Evolutionary conservation across 352 stramenopile species (phyloP).

Genomic region (Phytopythium cucurbitacearum): DNA sequence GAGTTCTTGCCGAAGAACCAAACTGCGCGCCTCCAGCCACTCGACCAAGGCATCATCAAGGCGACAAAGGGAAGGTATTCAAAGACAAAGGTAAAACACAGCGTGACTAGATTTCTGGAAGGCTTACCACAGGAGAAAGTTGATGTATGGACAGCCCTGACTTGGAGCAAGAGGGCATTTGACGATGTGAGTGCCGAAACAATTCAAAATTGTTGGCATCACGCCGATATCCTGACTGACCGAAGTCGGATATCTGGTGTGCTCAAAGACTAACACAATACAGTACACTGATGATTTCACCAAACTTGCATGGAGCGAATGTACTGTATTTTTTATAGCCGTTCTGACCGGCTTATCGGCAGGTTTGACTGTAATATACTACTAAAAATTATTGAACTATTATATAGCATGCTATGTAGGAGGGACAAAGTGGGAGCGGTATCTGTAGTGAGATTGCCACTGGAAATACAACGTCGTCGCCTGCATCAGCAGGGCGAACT

Average conservation of each 20-base stretch:
- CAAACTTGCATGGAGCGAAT: not conserved
- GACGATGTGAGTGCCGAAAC: not conserved
- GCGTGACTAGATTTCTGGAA: not conserved
- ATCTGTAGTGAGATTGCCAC: too few relatives aligned
- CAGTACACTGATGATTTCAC: not conserved
- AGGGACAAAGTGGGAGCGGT: too few relatives aligned
- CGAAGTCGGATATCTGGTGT: not conserved
- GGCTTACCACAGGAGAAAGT: not conserved
- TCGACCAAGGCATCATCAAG: slow-evolving; percentile 1
- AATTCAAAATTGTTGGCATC: not conserved
- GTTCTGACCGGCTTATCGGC: slow-evolving; percentile 1
- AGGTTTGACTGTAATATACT: slow-evolving; percentile 4
- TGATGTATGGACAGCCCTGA: not conserved
- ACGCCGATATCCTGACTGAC: slow-evolving; percentile 1
- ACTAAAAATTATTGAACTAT: too few relatives aligned
- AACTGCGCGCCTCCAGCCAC: not conserved
- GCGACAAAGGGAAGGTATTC: not conserved
- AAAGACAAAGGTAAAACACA: not conserved
- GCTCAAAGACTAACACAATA: not conserved
- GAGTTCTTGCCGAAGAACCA: slow-evolving; percentile 3
- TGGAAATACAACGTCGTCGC: slow-evolving; percentile 5
- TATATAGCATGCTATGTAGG: too few relatives aligned
- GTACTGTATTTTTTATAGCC: not conserved
- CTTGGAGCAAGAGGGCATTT: not conserved
- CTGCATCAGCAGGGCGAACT: not conserved